Evolutionary conservation across 148 eudicot species (phyloP).

Genomic region (Chenopodium quinoa): DNA sequence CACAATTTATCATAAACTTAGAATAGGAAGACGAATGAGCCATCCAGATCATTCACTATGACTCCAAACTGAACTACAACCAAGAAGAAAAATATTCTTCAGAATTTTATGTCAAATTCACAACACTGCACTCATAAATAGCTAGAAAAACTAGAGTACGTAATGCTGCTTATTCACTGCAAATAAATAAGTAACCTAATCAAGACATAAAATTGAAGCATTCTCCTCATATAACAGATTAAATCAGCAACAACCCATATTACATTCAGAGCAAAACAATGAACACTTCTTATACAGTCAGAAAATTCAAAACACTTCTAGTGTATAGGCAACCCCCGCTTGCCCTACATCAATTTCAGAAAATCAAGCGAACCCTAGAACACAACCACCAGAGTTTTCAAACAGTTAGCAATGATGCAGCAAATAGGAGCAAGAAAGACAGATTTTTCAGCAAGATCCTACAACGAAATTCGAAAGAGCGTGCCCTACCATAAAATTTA

Average conservation of each 20-base stretch:
- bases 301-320: no score
- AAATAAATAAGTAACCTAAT: neutral
- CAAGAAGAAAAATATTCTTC: constrained; percentile 4
- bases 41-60: neutral
- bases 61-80: constrained; percentile 3
- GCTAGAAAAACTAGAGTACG: neutral
- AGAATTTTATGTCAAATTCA: constrained; percentile 23
- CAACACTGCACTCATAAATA: neutral
- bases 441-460: constrained; percentile 11
- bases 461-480: neutral
- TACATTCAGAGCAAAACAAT: no score
- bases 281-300: no score
- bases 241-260: no score
- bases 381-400: neutral
- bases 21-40: neutral
- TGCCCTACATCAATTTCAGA: no score
- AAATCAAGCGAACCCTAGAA: no score
- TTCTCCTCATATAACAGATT: neutral
- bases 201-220: neutral
- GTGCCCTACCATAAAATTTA: neutral
- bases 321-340: no score
- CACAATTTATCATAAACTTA: no score
- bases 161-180: neutral
- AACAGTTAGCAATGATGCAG: constrained; percentile 10
- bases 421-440: constrained; percentile 17